These are phyloP conservation scores for Globisporangium solare DNA, from an alignment of 352 stramenopile species.

Conservation along the genomic window DNA sequence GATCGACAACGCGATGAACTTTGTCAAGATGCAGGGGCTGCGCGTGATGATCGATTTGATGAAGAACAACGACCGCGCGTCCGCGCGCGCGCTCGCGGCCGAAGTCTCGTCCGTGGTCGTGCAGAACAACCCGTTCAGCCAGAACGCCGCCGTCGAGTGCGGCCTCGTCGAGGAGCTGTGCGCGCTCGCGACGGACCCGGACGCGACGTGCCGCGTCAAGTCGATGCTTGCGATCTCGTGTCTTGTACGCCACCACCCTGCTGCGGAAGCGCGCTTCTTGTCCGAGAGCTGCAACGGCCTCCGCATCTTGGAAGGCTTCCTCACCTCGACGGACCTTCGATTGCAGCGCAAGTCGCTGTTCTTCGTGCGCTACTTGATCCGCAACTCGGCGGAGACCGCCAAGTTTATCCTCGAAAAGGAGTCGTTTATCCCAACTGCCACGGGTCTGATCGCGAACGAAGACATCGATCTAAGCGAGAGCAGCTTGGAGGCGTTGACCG, in stretches of 20 bases:
- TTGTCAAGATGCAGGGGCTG: constrained; percentile 80
- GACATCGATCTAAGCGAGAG: constrained; percentile 81
- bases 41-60: constrained; percentile 58
- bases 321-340: constrained; percentile 51
- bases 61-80: constrained; percentile 37
- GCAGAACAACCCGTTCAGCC: constrained; percentile 84
- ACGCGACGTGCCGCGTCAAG: constrained; percentile 73
- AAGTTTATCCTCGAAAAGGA: constrained; percentile 35
- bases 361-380: constrained; percentile 76
- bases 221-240: constrained; percentile 79
- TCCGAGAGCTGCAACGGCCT: constrained; percentile 53
- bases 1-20: constrained; percentile 87
- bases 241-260: constrained; percentile 68
- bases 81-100: constrained; percentile 58
- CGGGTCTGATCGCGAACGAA: constrained; percentile 50
- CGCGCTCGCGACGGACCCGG: constrained; percentile 36
- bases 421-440: constrained; percentile 44
- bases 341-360: constrained; percentile 83
- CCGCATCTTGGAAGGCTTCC: constrained; percentile 44
- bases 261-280: constrained; percentile 57
- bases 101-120: constrained; percentile 80
- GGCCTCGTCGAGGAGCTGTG: constrained; percentile 70
- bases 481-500: constrained; percentile 58
- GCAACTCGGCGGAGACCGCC: constrained; percentile 48
- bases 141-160: constrained; percentile 60